Conservation (phyloP, 192 early-diverging fungal genomes). For the Coemansia sp. region DNA sequence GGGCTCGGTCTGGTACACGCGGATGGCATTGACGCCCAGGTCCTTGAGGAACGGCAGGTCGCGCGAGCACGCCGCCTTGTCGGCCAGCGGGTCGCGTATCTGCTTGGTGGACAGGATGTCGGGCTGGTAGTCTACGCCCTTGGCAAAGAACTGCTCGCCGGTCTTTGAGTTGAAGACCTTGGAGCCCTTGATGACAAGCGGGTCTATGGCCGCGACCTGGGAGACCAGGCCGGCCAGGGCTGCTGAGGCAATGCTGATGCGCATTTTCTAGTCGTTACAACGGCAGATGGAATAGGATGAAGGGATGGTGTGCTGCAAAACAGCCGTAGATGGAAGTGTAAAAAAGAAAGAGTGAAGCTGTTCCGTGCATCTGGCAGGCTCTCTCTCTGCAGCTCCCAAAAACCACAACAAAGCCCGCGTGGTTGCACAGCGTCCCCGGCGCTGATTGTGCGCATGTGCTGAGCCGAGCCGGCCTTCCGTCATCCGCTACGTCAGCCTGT, state of each 20-base stretch:
- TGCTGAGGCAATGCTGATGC: constrained; percentile 24
- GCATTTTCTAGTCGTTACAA: constrained; percentile 26
- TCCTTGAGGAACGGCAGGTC: constrained; percentile 65
- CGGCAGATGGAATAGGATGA: not conserved
- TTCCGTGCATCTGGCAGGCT: not conserved
- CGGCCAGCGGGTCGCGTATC: constrained; percentile 62
- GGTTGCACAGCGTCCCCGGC: not conserved
- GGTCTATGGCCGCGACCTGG: constrained; percentile 55
- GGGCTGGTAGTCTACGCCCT: constrained; percentile 75
- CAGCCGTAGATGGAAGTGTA: constrained; percentile 9
- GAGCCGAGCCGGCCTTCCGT: not conserved
- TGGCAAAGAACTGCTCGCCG: constrained; percentile 73
- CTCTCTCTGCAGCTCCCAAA: not conserved
- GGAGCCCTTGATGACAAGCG: constrained; percentile 64
- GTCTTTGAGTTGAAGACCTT: constrained; percentile 72
- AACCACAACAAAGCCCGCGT: constrained; percentile 4
- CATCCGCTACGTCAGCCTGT: not conserved
- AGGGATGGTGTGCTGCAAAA: not conserved
- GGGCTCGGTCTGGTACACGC: constrained; percentile 69
- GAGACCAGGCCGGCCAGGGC: constrained; percentile 33
- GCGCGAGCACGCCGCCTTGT: constrained; percentile 58
- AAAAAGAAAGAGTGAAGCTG: constrained; percentile 1
- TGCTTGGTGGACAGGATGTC: constrained; percentile 35
- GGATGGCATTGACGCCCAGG: constrained; percentile 66
- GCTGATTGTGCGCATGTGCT: not conserved